These are phyloP conservation scores for Pulveroboletus sp. DNA, from an alignment of 768 basidiomycete species.

Conservation along the genomic window DNA sequence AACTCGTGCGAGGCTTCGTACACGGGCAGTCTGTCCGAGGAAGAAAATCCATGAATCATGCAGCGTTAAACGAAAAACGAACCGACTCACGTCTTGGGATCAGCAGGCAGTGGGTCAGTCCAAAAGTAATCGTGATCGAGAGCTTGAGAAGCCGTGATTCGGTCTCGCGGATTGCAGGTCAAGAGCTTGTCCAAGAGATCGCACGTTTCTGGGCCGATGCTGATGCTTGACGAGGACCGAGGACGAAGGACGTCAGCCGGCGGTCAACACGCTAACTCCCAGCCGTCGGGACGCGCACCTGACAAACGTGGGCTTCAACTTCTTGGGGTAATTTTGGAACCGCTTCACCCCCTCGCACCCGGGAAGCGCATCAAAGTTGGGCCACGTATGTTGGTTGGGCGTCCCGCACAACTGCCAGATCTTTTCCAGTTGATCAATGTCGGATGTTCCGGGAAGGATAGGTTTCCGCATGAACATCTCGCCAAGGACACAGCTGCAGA, in stretches of 20 bases:
- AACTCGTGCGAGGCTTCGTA: slow-evolving; percentile 86
- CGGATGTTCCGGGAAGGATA: slow-evolving; percentile 82
- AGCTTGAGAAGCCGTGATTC: slow-evolving; percentile 82
- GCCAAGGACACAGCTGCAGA: slow-evolving; percentile 80
- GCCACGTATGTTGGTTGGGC: slow-evolving; percentile 80
- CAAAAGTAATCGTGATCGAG: slow-evolving; percentile 95
- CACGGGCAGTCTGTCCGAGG: slow-evolving; percentile 68
- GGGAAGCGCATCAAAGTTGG: slow-evolving; percentile 67
- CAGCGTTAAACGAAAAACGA: no score
- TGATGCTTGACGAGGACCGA: slow-evolving; percentile 29
- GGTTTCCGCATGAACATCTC: slow-evolving; percentile 92
- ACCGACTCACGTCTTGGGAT: slow-evolving; percentile 66
- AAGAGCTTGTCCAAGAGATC: slow-evolving; percentile 83
- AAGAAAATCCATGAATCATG: no score
- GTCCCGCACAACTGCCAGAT: slow-evolving; percentile 91
- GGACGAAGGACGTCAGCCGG: slow-evolving; percentile 1
- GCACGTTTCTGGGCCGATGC: slow-evolving; percentile 67
- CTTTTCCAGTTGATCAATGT: slow-evolving; percentile 86
- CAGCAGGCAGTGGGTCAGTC: slow-evolving; percentile 83
- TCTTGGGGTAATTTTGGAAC: slow-evolving; percentile 51
- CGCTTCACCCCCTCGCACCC: slow-evolving; percentile 77
- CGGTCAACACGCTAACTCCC: no score
- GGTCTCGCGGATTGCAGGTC: slow-evolving; percentile 75
- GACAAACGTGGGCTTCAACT: slow-evolving; percentile 55
- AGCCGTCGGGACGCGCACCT: slow-evolving; percentile 50